Evolutionary conservation across 805 yeast species (phyloP), one percentile per base, ranked within the genome.

Genomic region (Soucietia sequanensis): DNA sequence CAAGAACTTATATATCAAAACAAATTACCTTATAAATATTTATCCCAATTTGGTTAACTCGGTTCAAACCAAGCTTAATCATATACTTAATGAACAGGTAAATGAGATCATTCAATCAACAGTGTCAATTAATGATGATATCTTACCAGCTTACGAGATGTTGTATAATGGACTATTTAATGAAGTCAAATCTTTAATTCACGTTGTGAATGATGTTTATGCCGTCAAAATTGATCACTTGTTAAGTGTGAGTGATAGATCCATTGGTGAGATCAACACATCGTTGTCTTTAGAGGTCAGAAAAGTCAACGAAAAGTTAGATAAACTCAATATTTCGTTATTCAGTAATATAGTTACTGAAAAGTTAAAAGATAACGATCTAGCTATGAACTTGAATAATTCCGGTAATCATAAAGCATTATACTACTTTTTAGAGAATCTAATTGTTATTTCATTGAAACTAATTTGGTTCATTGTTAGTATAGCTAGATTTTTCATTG

Each of bases 191-290:
- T 52, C 68, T 5, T 47, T 66, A 8, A 49, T 56, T 24, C 68
- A 60, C 27, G 41, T 60, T 37, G 60, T 64, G 11, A 65, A 68
- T 38, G 70, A 62, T 31, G 57, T 70, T 34, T 71, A 72, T 40
- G 74, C 81, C 0, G 69, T 70, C 36, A 69, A 68, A 50, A 70
- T 81, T 25, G 89, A 83, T 47, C 78, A 75, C 32, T 52, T 81
- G 36, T 60, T 83, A 30, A 77, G 81, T 11, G 65, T 70, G 23
- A 77, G 84, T 33, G 89, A 83, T 57, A 63, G 90, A 43, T 72
- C 83, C 8, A 75, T 80, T 38, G 83, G 87, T 41, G 90, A 82
- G 48, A 77, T 84, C 35, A 84, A 80, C 52, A 83, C 91, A 0
- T 79, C 88, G 1, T 55, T 82, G 27, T 72, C 87, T 8, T 58